These are phyloP conservation scores for Lecanicillium sp. DNA, from an alignment of 2,329 filamentous ascomycete genomes.

Conservation along the genomic window DNA sequence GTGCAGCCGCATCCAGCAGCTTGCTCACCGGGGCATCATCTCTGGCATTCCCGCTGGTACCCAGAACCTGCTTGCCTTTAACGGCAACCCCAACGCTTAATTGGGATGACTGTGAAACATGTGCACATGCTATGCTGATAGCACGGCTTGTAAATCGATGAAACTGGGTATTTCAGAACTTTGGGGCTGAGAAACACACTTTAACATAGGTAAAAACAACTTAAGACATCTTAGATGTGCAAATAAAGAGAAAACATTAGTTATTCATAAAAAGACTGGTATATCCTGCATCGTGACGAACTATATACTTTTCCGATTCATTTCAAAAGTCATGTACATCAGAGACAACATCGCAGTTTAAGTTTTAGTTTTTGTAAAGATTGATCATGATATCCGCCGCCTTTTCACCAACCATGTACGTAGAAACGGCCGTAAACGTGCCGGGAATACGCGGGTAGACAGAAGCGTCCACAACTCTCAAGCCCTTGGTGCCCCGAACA, in stretches of 20 bases:
- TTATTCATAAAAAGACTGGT: no score
- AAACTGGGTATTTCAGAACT: no score
- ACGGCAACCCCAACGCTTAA: slow-evolving; percentile 26
- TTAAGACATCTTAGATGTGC: no score
- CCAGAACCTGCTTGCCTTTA: slow-evolving; percentile 47
- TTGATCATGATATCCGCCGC: slow-evolving; percentile 21
- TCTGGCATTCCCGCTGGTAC: slow-evolving; percentile 32
- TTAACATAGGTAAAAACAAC: no score
- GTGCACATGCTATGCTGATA: no score
- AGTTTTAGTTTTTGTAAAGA: slow-evolving; percentile 2
- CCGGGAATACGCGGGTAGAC: slow-evolving; percentile 31
- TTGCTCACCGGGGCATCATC: slow-evolving; percentile 32
- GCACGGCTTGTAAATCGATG: no score
- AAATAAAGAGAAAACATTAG: no score
- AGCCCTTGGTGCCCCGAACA: slow-evolving; percentile 35
- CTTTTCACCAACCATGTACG: slow-evolving; percentile 24
- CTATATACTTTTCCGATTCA: neutral
- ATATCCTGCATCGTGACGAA: no score
- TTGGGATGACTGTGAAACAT: neutral
- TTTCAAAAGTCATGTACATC: neutral
- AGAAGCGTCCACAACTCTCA: slow-evolving; percentile 37
- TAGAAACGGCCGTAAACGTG: slow-evolving; percentile 23
- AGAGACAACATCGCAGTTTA: no score
- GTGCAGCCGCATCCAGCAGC: slow-evolving; percentile 34
- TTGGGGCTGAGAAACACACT: no score